Evolutionary conservation across 306 rosid genomes (phyloP).

Genomic region (Ochetophila trinervis): DNA sequence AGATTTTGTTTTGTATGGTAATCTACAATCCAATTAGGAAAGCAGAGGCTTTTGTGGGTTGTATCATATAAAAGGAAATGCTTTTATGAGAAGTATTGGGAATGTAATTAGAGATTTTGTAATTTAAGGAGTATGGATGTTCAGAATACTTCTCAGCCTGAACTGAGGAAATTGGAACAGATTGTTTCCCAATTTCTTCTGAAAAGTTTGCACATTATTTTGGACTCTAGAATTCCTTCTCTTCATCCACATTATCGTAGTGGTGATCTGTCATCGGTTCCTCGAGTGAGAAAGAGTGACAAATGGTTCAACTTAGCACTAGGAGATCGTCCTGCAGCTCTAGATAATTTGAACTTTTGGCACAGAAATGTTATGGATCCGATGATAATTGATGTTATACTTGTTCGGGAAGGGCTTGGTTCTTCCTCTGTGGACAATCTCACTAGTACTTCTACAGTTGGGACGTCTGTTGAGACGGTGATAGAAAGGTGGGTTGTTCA

Average conservation of each 20-base stretch:
- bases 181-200: slow-evolving; percentile 69
- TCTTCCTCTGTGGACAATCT: slow-evolving; percentile 39
- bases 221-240: slow-evolving; percentile 76
- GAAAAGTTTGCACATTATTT: slow-evolving; percentile 66
- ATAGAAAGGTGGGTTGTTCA: slow-evolving; percentile 92
- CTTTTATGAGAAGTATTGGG: slow-evolving; percentile 29
- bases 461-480: slow-evolving; percentile 57
- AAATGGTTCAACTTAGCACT: slow-evolving; percentile 79
- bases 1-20: too few relatives aligned
- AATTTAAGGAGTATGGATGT: slow-evolving; percentile 56
- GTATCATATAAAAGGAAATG: neutral
- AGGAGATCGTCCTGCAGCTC: slow-evolving; percentile 72
- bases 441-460: slow-evolving; percentile 8
- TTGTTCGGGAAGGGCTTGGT: slow-evolving; percentile 52
- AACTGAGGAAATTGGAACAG: slow-evolving; percentile 70
- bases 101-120: slow-evolving; percentile 27
- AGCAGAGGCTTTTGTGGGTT: neutral
- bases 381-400: slow-evolving; percentile 71
- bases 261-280: slow-evolving; percentile 43
- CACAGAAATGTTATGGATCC: slow-evolving; percentile 81
- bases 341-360: slow-evolving; percentile 70
- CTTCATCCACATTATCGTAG: slow-evolving; percentile 50
- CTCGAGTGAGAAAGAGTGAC: slow-evolving; percentile 64
- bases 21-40: neutral
- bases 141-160: slow-evolving; percentile 60